phyloP scores from a whole-genome alignment of 2,329 filamentous ascomycete genomes.

The Chrysoporthe puriensis region DNA sequence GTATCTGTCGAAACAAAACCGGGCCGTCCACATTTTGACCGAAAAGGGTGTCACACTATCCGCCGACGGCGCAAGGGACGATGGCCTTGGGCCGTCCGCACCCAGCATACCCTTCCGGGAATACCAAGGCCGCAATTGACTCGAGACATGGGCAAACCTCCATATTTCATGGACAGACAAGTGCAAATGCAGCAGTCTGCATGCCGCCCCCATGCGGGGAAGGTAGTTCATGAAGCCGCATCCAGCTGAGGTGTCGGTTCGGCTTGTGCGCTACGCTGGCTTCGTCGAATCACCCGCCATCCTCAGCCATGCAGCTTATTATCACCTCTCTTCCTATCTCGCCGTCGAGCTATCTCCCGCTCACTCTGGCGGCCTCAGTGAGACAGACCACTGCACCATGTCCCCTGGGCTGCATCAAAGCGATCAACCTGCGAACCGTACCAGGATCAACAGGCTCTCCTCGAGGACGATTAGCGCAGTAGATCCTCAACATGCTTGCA shows the following conservation, averaged over 20 bases:
- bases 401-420: background rate
- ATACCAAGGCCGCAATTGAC: conserved; percentile 3
- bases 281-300: background rate
- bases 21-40: background rate
- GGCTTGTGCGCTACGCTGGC: background rate
- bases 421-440: background rate
- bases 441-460: background rate
- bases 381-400: conserved; percentile 6
- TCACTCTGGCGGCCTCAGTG: background rate
- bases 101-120: background rate
- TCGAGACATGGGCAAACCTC: conserved; percentile 4
- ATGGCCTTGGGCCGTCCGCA: background rate
- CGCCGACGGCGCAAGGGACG: conserved; percentile 1
- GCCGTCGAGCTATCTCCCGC: background rate
- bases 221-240: conserved; percentile 13
- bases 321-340: background rate
- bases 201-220: conserved; percentile 1
- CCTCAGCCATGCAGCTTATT: background rate
- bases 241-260: conserved; percentile 3
- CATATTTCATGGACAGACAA: conserved; percentile 16
- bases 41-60: background rate
- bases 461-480: background rate
- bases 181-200: background rate
- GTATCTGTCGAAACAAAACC: background rate
- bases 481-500: conserved; percentile 1